These are phyloP conservation scores for Symbiotaphrina buchneri DNA, from an alignment of 495 filamentous ascomycete genomes.

Conservation along the genomic window DNA sequence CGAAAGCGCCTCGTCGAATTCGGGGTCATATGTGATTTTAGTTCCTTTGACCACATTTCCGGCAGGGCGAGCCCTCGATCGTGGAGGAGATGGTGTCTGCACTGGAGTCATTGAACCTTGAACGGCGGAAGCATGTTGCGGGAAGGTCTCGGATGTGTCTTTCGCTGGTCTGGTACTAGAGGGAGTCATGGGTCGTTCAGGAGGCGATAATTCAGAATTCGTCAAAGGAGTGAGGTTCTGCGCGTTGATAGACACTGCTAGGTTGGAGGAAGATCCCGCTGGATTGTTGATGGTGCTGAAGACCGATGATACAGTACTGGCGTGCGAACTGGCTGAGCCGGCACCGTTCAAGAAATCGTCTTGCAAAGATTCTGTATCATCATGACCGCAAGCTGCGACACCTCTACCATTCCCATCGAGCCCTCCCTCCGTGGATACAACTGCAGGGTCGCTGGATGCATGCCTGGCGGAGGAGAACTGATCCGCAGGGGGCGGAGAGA, in stretches of 20 bases:
- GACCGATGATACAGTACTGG: constrained; percentile 39
- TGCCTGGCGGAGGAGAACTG: not conserved
- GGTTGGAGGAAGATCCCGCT: constrained; percentile 21
- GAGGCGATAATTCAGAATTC: constrained; percentile 51
- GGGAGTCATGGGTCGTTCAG: constrained; percentile 30
- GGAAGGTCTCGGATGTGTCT: constrained; percentile 7
- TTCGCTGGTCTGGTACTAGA: constrained; percentile 9
- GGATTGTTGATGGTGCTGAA: constrained; percentile 26
- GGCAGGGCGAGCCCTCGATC: constrained; percentile 36
- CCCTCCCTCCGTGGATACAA: constrained; percentile 2
- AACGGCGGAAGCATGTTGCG: constrained; percentile 7
- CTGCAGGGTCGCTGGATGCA: constrained; percentile 4
- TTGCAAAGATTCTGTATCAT: constrained; percentile 33
- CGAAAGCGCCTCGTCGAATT: constrained; percentile 34
- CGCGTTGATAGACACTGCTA: constrained; percentile 21
- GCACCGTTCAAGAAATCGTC: constrained; percentile 39
- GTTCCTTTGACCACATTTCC: constrained; percentile 39
- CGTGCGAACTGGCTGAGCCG: constrained; percentile 42
- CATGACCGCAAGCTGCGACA: constrained; percentile 11
- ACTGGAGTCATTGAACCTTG: constrained; percentile 21
- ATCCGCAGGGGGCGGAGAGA: constrained; percentile 5
- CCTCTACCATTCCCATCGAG: constrained; percentile 2
- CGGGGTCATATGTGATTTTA: constrained; percentile 55
- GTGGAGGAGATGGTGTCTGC: constrained; percentile 24
- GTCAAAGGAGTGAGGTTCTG: constrained; percentile 55